Percentiles rank a stretch among this genome's conserved stretches.
Conservation (phyloP, 441 rosid species). For the Pelargonium cotyledonis region DNA sequence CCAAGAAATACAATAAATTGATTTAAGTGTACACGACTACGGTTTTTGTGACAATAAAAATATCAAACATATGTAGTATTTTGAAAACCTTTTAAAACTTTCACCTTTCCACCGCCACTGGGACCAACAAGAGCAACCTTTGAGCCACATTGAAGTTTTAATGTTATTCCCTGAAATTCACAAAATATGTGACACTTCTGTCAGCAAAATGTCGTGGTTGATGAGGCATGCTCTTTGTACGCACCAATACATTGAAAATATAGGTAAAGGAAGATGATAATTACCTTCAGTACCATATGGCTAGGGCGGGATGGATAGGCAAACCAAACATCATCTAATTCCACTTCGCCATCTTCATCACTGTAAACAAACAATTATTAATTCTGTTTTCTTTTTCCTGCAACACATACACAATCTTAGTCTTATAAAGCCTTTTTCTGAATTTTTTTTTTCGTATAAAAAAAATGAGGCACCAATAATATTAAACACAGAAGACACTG, state of each 20-base stretch:
- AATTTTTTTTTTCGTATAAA: too few species aligned
- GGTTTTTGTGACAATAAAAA: too few species aligned
- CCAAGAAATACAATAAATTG: background rate
- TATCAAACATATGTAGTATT: constrained; percentile 10
- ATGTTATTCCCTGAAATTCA: constrained; percentile 62
- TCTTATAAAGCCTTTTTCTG: too few species aligned
- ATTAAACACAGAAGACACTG: too few species aligned
- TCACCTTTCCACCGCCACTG: constrained; percentile 94
- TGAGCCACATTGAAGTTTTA: constrained; percentile 70
- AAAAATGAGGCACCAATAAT: too few species aligned
- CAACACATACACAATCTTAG: background rate
- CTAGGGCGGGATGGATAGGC: constrained; percentile 94
- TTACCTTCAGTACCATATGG: constrained; percentile 88
- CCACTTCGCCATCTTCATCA: constrained; percentile 82
- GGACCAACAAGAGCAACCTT: constrained; percentile 97
- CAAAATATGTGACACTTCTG: too few species aligned
- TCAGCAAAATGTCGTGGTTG: too few species aligned
- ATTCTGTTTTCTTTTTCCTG: background rate
- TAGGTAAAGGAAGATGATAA: background rate
- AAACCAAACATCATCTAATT: constrained; percentile 83
- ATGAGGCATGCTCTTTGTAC: too few species aligned
- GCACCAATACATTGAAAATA: too few species aligned
- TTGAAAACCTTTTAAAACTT: too few species aligned
- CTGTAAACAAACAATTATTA: constrained; percentile 28
- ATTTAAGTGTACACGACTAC: too few species aligned